Percentiles rank a stretch among this genome's conserved stretches.
phyloP scores from a whole-genome alignment of 306 rosid genomes.

The Albizia julibrissin region DNA sequence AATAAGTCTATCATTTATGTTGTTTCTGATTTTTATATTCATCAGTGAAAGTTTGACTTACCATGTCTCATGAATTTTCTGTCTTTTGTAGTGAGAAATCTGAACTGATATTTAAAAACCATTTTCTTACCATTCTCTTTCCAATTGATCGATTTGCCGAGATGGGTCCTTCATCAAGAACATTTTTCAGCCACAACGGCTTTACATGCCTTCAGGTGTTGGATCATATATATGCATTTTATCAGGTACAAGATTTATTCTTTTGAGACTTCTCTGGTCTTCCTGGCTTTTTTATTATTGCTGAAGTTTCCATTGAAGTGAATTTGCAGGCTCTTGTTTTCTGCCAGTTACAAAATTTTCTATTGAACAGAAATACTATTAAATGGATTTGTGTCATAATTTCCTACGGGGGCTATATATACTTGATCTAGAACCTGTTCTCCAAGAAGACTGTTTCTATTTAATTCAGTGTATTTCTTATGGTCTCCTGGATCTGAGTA shows the following conservation, averaged over 20 bases:
- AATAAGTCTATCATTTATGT: neutral
- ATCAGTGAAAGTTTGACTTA: conserved; percentile 4
- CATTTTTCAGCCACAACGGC: conserved; percentile 61
- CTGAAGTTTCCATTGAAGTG: neutral
- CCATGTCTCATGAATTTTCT: neutral
- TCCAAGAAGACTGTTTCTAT: neutral
- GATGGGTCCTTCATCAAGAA: conserved; percentile 96
- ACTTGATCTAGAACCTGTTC: neutral
- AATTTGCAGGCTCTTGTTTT: neutral
- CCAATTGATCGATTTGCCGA: conserved; percentile 89
- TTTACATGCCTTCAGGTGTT: conserved; percentile 89
- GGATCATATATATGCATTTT: conserved; percentile 74
- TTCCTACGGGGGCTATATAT: neutral
- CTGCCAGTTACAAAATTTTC: no score
- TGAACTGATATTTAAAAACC: conserved; percentile 72
- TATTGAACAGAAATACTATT: neutral
- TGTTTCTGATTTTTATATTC: neutral
- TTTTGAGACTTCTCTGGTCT: neutral
- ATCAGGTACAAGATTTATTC: conserved; percentile 63
- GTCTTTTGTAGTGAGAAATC: conserved; percentile 75
- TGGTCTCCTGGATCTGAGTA: neutral
- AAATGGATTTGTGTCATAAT: neutral
- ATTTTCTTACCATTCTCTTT: conserved; percentile 79
- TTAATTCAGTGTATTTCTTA: neutral
- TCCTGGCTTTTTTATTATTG: neutral